Conservation (phyloP, 768 basidiomycete species). For the Phlebiopsis gigantea region DNA sequence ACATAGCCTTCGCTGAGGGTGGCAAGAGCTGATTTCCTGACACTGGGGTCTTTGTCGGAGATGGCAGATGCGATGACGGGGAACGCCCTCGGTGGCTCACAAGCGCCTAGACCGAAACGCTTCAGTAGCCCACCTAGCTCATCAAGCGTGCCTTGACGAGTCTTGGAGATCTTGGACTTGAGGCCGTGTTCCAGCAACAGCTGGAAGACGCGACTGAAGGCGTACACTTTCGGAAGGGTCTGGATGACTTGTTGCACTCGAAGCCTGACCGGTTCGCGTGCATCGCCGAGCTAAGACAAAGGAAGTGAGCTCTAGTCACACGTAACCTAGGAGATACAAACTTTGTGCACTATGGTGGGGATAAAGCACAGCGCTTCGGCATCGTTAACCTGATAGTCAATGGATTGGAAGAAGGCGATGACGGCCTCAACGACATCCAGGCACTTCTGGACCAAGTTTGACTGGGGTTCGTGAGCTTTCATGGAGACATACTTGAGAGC, state of each 20-base stretch:
- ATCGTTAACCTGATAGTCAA: conserved; percentile 78
- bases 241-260: conserved; percentile 85
- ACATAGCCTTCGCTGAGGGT: conserved; percentile 81
- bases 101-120: conserved; percentile 76
- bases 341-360: conserved; percentile 87
- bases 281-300: conserved; percentile 77
- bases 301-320: conserved; percentile 2
- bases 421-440: conserved; percentile 82
- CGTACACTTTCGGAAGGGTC: conserved; percentile 81
- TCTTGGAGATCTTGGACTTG: conserved; percentile 87
- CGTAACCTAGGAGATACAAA: conserved; percentile 23
- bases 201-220: conserved; percentile 89
- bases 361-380: conserved; percentile 84
- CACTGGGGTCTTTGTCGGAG: conserved; percentile 83
- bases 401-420: conserved; percentile 64
- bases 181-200: conserved; percentile 84
- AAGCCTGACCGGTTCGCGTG: conserved; percentile 72
- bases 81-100: conserved; percentile 78
- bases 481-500: conserved; percentile 92
- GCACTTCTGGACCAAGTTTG: conserved; percentile 83
- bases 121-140: conserved; percentile 75
- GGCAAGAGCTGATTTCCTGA: conserved; percentile 81
- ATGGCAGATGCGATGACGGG: conserved; percentile 73
- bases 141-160: conserved; percentile 81
- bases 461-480: conserved; percentile 85